phyloP scores from a whole-genome alignment of 1,139 yeast species.

The Hemisphaericaspora xylofermentans region DNA sequence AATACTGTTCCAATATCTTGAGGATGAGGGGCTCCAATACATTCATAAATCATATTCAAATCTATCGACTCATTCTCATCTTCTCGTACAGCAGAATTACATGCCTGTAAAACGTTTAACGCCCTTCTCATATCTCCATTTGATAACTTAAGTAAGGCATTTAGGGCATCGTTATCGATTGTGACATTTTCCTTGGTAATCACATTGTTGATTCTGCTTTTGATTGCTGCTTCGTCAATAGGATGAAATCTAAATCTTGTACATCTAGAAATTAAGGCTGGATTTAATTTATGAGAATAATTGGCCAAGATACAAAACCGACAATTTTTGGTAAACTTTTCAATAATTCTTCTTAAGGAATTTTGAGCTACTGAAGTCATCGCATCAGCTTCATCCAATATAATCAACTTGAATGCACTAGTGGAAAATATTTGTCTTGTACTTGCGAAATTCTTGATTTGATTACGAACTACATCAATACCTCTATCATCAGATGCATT shows the following conservation, averaged over 20 bases:
- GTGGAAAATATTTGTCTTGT: slow-evolving; percentile 83
- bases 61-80: slow-evolving; percentile 52
- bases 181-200: slow-evolving; percentile 63
- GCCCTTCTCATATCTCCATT: slow-evolving; percentile 97
- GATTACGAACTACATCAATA: slow-evolving; percentile 81
- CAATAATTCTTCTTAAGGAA: slow-evolving; percentile 88
- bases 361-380: slow-evolving; percentile 96
- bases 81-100: slow-evolving; percentile 70
- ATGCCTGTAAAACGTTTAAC: slow-evolving; percentile 89
- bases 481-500: slow-evolving; percentile 88
- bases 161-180: slow-evolving; percentile 58
- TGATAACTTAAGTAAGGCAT: slow-evolving; percentile 66
- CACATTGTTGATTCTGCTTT: slow-evolving; percentile 65
- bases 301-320: slow-evolving; percentile 96
- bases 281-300: slow-evolving; percentile 92
- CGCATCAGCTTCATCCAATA: slow-evolving; percentile 97
- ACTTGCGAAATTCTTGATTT: slow-evolving; percentile 80
- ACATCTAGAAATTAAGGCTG: slow-evolving; percentile 91
- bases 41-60: slow-evolving; percentile 79
- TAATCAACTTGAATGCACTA: slow-evolving; percentile 80
- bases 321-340: slow-evolving; percentile 90
- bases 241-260: slow-evolving; percentile 94
- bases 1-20: slow-evolving; percentile 73
- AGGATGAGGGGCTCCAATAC: slow-evolving; percentile 96
- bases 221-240: slow-evolving; percentile 63